phyloP scores from a whole-genome alignment of 805 yeast genomes.

The Candida easanensis region DNA sequence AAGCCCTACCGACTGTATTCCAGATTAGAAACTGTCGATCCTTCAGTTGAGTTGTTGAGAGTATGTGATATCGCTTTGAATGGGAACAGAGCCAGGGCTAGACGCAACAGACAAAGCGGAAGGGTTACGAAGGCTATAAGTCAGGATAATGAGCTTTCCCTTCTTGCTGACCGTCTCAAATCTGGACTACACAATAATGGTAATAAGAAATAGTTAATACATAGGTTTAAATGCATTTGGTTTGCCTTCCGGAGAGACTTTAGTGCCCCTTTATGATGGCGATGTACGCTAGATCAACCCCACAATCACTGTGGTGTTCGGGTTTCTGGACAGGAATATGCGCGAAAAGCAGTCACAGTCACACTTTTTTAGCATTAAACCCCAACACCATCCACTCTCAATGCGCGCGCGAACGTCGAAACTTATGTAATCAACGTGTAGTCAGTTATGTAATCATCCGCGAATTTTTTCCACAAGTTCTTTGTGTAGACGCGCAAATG shows the following conservation, averaged over 20 bases:
- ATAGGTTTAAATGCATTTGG: no score
- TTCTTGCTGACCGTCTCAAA: no score
- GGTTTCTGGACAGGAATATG: neutral
- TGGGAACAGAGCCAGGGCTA: no score
- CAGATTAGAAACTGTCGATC: no score
- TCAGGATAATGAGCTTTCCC: no score
- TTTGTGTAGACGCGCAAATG: slow-evolving; percentile 15
- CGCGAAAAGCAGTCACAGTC: slow-evolving; percentile 1
- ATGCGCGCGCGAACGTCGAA: neutral
- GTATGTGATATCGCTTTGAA: no score
- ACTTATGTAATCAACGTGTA: slow-evolving; percentile 1
- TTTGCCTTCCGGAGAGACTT: neutral
- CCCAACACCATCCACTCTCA: neutral
- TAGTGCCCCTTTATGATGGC: neutral
- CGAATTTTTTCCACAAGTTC: slow-evolving; percentile 1
- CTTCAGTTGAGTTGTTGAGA: no score
- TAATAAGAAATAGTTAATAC: no score
- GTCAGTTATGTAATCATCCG: slow-evolving; percentile 4
- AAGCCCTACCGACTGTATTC: no score
- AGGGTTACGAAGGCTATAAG: no score
- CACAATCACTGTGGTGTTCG: neutral
- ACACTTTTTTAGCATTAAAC: neutral
- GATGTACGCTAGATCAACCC: neutral
- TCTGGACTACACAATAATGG: no score
- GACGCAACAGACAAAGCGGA: no score